Evolutionary conservation across 1,284 basidiomycete species (phyloP).

Genomic region (Neolentinus lepideus): DNA sequence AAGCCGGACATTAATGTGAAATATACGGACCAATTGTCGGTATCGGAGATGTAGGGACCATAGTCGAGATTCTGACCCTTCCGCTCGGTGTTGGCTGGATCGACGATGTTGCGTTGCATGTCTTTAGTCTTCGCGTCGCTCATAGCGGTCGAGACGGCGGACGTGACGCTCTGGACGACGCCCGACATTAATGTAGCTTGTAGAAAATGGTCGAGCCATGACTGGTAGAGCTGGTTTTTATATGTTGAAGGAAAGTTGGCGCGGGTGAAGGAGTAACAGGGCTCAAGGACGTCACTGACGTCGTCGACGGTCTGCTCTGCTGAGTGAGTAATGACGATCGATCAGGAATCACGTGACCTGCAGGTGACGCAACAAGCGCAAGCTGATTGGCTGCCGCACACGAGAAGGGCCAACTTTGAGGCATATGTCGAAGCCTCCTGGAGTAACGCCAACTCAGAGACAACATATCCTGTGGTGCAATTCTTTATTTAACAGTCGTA

Average conservation of each 20-base stretch:
- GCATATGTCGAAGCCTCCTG: too few species aligned
- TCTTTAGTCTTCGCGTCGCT: slow-evolving; percentile 37
- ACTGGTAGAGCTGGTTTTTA: background rate
- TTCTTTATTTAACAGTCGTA: background rate
- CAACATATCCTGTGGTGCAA: background rate
- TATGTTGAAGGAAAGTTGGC: background rate
- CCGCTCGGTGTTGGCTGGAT: slow-evolving; percentile 20
- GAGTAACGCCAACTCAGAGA: too few species aligned
- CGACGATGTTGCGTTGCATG: slow-evolving; percentile 35
- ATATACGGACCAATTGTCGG: slow-evolving; percentile 53
- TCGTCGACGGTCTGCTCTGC: background rate
- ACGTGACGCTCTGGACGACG: slow-evolving; percentile 16
- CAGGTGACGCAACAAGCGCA: background rate
- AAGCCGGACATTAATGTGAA: background rate
- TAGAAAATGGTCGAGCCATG: background rate
- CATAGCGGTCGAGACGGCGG: slow-evolving; percentile 20
- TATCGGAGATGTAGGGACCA: slow-evolving; percentile 51
- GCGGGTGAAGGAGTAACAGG: background rate
- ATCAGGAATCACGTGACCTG: background rate
- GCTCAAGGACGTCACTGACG: background rate
- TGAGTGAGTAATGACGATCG: background rate
- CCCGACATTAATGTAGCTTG: slow-evolving; percentile 12
- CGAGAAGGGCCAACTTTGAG: background rate
- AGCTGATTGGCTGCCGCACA: background rate
- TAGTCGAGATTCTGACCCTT: slow-evolving; percentile 53